These are phyloP conservation scores for Cicer pinnatifidum DNA, from an alignment of 306 rosid genomes.

Conservation along the genomic window DNA sequence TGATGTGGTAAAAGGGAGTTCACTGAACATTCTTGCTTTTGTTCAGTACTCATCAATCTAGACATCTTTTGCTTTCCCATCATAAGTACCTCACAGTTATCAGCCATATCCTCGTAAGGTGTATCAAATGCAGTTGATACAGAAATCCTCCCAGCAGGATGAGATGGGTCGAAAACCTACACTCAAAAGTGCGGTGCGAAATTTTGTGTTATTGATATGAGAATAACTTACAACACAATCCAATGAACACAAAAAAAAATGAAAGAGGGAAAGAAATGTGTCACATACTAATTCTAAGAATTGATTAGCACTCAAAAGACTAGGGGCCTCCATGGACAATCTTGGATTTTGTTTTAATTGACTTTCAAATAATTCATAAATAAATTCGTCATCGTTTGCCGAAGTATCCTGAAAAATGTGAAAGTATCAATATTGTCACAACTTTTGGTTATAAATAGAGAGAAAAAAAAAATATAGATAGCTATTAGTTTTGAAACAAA, in stretches of 20 bases:
- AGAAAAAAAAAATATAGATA: constrained; percentile 3
- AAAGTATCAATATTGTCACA: constrained; percentile 38
- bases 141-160: constrained; percentile 68
- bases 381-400: constrained; percentile 61
- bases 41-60: constrained; percentile 60
- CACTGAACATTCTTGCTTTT: constrained; percentile 49
- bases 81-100: constrained; percentile 76
- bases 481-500: constrained; percentile 47
- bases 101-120: constrained; percentile 83
- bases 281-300: constrained; percentile 85
- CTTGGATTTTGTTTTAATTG: constrained; percentile 53
- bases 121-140: constrained; percentile 55
- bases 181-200: constrained; percentile 32
- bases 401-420: constrained; percentile 57
- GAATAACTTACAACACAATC: constrained; percentile 36
- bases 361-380: constrained; percentile 61
- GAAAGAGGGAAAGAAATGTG: constrained; percentile 41
- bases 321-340: constrained; percentile 51
- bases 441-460: constrained; percentile 26
- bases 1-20: constrained; percentile 45
- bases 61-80: constrained; percentile 84
- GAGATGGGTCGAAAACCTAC: constrained; percentile 76
- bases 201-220: constrained; percentile 24
- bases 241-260: constrained; percentile 35
- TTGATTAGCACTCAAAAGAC: constrained; percentile 75